Evolutionary conservation across 1,284 basidiomycete species (phyloP).

Genomic region (Cerioporus squamosus): DNA sequence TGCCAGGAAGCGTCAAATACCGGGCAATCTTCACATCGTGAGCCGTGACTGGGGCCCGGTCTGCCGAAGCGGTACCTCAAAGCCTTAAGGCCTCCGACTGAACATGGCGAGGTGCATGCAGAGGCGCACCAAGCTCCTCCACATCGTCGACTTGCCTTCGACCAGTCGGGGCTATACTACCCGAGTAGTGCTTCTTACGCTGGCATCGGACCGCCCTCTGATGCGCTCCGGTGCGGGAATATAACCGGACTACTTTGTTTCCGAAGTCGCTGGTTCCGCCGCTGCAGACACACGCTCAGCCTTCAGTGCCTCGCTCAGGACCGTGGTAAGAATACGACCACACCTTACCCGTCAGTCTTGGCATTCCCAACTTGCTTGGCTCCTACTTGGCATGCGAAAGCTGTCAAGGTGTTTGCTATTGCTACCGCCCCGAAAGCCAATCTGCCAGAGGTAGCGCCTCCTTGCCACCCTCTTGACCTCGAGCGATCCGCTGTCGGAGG

Average conservation of each 20-base stretch:
- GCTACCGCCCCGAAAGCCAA: conserved; percentile 11
- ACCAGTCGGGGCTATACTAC: too few species aligned
- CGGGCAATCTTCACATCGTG: too few species aligned
- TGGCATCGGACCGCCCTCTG: neutral
- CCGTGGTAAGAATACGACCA: neutral
- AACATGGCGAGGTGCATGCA: too few species aligned
- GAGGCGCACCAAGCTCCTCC: neutral
- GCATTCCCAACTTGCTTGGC: conserved; percentile 16
- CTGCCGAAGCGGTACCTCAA: too few species aligned
- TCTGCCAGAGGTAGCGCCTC: conserved; percentile 8
- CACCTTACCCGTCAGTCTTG: conserved; percentile 5
- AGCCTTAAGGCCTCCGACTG: too few species aligned
- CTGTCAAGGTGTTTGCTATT: neutral
- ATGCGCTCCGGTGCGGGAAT: neutral
- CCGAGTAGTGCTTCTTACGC: neutral
- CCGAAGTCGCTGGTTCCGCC: neutral
- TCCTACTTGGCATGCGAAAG: conserved; percentile 20
- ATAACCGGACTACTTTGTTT: neutral
- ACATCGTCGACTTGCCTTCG: too few species aligned
- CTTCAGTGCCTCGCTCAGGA: neutral
- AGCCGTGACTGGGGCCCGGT: too few species aligned
- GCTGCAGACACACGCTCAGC: neutral
- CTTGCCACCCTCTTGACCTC: neutral
- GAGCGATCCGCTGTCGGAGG: conserved; percentile 10
- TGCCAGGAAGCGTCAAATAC: too few species aligned